Evolutionary conservation across 1,139 yeast species (phyloP).

Genomic region (Suzukiozyma palmioleophila): DNA sequence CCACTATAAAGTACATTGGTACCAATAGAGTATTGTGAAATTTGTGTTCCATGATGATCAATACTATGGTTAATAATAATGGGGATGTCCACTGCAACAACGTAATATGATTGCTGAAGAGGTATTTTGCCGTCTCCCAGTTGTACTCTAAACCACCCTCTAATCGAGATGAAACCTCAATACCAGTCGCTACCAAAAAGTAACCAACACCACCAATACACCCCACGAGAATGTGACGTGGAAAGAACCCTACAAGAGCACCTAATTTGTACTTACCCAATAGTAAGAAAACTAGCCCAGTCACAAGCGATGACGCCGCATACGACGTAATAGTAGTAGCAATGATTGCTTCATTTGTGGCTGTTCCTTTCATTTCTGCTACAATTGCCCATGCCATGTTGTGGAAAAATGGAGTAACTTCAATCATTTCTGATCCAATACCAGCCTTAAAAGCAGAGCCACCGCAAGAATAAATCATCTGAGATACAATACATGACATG

Average conservation of each 20-base stretch:
- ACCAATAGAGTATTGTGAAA: conserved; percentile 73
- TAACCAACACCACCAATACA: conserved; percentile 99
- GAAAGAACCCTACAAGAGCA: conserved; percentile 87
- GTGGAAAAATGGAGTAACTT: conserved; percentile 95
- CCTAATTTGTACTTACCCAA: conserved; percentile 82
- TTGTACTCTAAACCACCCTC: conserved; percentile 71
- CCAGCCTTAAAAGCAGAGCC: conserved; percentile 88
- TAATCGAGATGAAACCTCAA: conserved; percentile 81
- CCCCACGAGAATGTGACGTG: conserved; percentile 91
- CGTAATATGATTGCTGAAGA: conserved; percentile 36
- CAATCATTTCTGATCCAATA: conserved; percentile 97
- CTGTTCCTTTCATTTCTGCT: conserved; percentile 47
- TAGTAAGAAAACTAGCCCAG: conserved; percentile 74
- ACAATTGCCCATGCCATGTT: conserved; percentile 81
- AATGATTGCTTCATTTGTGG: conserved; percentile 56
- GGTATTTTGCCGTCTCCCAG: conserved; percentile 46
- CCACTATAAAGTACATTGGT: conserved; percentile 73
- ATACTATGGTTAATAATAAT: conserved; percentile 51
- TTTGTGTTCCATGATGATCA: conserved; percentile 59
- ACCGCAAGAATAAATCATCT: conserved; percentile 81
- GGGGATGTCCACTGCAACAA: conserved; percentile 75
- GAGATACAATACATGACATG: conserved; percentile 83
- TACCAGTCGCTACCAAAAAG: conserved; percentile 82
- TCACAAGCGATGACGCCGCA: conserved; percentile 76
- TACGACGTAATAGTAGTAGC: conserved; percentile 87